A percentile compares a stretch with the other conserved stretches of the same genome.
Evolutionary conservation across 306 rosid species (phyloP).

Genomic region (Citrullus amarus): DNA sequence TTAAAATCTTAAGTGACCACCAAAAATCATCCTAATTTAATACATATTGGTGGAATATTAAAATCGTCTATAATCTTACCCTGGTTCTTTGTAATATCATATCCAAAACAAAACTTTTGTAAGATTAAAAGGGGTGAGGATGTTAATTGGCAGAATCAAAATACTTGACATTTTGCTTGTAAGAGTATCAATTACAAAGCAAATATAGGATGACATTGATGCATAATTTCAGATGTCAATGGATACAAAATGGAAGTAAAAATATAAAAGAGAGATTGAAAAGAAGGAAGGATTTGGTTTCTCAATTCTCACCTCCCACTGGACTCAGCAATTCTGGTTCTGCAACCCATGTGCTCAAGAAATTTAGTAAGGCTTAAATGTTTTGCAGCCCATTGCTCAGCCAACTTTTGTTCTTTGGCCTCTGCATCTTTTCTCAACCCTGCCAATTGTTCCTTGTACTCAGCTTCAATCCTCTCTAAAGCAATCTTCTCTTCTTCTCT

Average conservation of each 20-base stretch:
- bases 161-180: background rate
- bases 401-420: slow-evolving; percentile 80
- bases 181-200: background rate
- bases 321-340: slow-evolving; percentile 47
- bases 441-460: slow-evolving; percentile 67
- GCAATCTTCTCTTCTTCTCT: slow-evolving; percentile 66
- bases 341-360: slow-evolving; percentile 74
- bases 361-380: slow-evolving; percentile 59
- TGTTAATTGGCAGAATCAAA: background rate
- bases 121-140: background rate
- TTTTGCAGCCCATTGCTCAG: slow-evolving; percentile 88
- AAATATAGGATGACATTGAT: background rate
- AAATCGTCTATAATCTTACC: too few species aligned
- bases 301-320: slow-evolving; percentile 45
- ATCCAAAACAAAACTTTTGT: too few species aligned
- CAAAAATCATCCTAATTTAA: too few species aligned
- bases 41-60: too few species aligned
- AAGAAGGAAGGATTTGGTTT: background rate
- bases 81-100: too few species aligned
- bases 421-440: slow-evolving; percentile 84
- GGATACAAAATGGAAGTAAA: background rate
- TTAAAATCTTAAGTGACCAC: too few species aligned
- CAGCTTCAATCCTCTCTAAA: slow-evolving; percentile 74
- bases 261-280: background rate
- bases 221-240: background rate